Percentiles rank a stretch among this genome's conserved stretches.
These are phyloP conservation scores for Clonostachys chloroleuca DNA, from an alignment of 2,329 filamentous ascomycete genomes.

Conservation along the genomic window DNA sequence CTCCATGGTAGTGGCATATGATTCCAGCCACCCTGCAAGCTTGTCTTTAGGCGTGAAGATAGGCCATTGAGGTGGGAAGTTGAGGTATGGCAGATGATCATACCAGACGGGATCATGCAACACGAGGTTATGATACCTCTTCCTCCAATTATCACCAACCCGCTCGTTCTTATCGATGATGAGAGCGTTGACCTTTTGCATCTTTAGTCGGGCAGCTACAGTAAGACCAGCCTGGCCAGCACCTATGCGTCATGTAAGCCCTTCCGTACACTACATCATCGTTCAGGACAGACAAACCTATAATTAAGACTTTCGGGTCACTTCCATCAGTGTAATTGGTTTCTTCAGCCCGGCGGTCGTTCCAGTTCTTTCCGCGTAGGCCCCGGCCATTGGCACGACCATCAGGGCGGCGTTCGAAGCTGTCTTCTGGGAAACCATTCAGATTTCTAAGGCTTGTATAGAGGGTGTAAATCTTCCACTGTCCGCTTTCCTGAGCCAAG, in stretches of 20 bases:
- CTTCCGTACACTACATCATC: neutral
- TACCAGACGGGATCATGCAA: constrained; percentile 64
- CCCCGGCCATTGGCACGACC: constrained; percentile 37
- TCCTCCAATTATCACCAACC: constrained; percentile 63
- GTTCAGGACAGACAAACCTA: constrained; percentile 39
- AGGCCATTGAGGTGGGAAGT: constrained; percentile 62
- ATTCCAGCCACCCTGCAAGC: constrained; percentile 63
- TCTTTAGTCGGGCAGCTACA: constrained; percentile 53
- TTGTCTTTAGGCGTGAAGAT: constrained; percentile 73
- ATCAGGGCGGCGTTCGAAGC: constrained; percentile 34
- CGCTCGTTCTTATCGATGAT: constrained; percentile 53
- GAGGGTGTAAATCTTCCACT: constrained; percentile 54
- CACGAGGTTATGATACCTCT: constrained; percentile 59
- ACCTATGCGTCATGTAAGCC: constrained; percentile 24
- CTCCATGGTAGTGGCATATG: constrained; percentile 59
- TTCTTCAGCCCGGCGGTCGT: constrained; percentile 7
- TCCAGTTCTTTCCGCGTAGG: constrained; percentile 11
- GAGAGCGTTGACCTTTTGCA: constrained; percentile 49
- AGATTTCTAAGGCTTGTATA: constrained; percentile 49
- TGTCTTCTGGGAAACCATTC: constrained; percentile 39
- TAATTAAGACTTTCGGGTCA: constrained; percentile 55
- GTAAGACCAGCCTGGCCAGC: constrained; percentile 58
- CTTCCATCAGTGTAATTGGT: constrained; percentile 18
- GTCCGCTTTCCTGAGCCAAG: constrained; percentile 3
- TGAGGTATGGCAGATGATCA: constrained; percentile 58